These are phyloP conservation scores for Leptographium flavum DNA, from an alignment of 2,329 filamentous ascomycete genomes.

Conservation along the genomic window DNA sequence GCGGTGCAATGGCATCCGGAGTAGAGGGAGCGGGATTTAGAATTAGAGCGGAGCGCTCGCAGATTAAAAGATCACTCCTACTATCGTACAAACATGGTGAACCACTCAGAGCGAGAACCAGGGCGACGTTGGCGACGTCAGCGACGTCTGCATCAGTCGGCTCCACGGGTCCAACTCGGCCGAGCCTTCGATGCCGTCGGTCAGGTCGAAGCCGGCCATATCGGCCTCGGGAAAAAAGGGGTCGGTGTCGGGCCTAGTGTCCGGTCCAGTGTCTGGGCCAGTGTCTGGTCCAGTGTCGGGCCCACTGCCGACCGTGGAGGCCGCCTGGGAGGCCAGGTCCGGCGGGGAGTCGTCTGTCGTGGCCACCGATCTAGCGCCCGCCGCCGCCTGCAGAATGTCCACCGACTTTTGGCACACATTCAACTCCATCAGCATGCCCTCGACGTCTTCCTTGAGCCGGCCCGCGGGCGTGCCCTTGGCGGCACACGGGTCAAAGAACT, in stretches of 20 bases:
- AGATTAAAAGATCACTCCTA: too few species aligned
- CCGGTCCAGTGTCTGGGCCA: too few species aligned
- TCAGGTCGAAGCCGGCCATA: neutral
- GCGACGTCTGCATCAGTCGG: slow-evolving; percentile 1
- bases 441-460: neutral
- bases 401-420: neutral
- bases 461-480: neutral
- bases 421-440: slow-evolving; percentile 1
- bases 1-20: too few species aligned
- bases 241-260: too few species aligned
- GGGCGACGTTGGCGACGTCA: neutral
- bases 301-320: too few species aligned
- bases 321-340: too few species aligned
- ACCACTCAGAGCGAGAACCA: slow-evolving; percentile 8
- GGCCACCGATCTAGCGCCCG: too few species aligned
- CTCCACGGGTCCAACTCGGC: slow-evolving; percentile 4
- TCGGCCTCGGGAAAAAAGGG: neutral
- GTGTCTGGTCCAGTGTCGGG: too few species aligned
- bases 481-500: neutral
- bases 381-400: neutral
- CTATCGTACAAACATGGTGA: neutral
- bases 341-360: too few species aligned
- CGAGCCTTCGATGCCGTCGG: neutral
- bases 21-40: too few species aligned
- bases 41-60: too few species aligned